Base-by-base conservation (phyloP, 192 early-diverging fungal species). In the Coemansia sp. region DNA sequence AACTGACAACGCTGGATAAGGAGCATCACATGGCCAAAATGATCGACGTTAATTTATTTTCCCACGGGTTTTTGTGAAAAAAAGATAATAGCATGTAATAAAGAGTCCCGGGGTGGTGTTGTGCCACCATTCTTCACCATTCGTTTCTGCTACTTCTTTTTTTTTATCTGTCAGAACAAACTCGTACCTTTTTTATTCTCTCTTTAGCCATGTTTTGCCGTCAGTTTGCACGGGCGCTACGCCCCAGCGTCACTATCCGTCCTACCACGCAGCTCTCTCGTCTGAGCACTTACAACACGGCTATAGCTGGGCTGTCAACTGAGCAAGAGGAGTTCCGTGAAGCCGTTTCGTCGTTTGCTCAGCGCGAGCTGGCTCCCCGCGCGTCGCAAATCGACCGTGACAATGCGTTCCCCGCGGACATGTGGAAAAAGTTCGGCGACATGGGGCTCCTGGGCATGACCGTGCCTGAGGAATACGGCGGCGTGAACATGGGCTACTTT, bases 401-500 rank as follows among this genome's bases (percentile, higher is more conserved):
- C n/a, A 97, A 97, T 71, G 78, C 79, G 15, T 98, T 98, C 72
- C 95, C 95, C 3, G 92, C 89, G 92, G 94, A 95, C 71, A 96
- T 97, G 95, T 98, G 96, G 96, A 90, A 90, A 75, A 96, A 96
- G 79, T 92, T 98, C 74, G 96, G 96, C 60, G 88, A 92, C 40
- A 98, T 98, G 96, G 96, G 96, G 15, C 84, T 98, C 4, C 76
- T 98, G 8, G 96, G 96, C 55, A 88, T 98, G 64, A 98, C 96
- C 22, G 95, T 90, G 7, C 89, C 93, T 24, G 88, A 93, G 69
- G 79, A 92, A 73, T 94, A 95, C 80, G 95, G 96, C 67, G 96
- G 96, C 40, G 85, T 96, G 41, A 85, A 88, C 38, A 85, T 96
- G 80, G 95, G 95, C 60, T 98, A 98, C 79, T 82, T 96, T 38